Conservation (phyloP, 2,329 filamentous ascomycete species). For the Exophiala dermatitidis region DNA sequence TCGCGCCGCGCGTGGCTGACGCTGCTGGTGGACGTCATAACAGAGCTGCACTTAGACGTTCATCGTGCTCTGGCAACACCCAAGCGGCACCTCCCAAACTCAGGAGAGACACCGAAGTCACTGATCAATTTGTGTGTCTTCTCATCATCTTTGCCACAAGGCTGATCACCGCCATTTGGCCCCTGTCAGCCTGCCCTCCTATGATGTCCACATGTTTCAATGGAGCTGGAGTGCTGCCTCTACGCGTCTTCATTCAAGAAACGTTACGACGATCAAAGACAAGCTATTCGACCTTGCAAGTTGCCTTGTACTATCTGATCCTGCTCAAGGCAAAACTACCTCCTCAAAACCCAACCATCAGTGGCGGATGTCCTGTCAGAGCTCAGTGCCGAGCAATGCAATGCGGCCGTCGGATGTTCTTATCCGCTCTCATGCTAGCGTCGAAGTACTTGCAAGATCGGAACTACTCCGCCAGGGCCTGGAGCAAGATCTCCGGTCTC, state of each 20-base stretch:
- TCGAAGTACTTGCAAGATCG: conserved; percentile 98
- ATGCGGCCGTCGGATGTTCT: conserved; percentile 95
- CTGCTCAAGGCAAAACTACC: conserved; percentile 88
- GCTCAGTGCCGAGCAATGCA: conserved; percentile 62
- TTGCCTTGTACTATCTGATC: conserved; percentile 92
- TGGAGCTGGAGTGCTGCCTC: conserved; percentile 70
- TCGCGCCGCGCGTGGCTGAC: neutral
- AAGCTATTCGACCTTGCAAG: conserved; percentile 94
- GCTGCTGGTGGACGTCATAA: neutral
- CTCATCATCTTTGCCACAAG: conserved; percentile 78
- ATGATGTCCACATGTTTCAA: conserved; percentile 59
- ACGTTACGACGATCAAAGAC: conserved; percentile 89
- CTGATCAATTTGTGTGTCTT: conserved; percentile 25
- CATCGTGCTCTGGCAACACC: conserved; percentile 5
- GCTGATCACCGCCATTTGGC: conserved; percentile 97
- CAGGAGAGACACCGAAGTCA: conserved; percentile 25
- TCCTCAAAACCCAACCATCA: conserved; percentile 42
- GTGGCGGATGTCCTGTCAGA: conserved; percentile 39
- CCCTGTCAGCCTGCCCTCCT: conserved; percentile 72
- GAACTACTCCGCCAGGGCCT: conserved; percentile 93
- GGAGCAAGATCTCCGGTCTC: conserved; percentile 98
- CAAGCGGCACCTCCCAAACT: conserved; percentile 15
- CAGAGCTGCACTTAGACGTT: conserved; percentile 8
- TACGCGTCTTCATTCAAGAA: conserved; percentile 96
- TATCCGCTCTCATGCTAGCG: conserved; percentile 86